phyloP scores from a whole-genome alignment of 75 land plant species.

The Adiantum capillusveneris region DNA sequence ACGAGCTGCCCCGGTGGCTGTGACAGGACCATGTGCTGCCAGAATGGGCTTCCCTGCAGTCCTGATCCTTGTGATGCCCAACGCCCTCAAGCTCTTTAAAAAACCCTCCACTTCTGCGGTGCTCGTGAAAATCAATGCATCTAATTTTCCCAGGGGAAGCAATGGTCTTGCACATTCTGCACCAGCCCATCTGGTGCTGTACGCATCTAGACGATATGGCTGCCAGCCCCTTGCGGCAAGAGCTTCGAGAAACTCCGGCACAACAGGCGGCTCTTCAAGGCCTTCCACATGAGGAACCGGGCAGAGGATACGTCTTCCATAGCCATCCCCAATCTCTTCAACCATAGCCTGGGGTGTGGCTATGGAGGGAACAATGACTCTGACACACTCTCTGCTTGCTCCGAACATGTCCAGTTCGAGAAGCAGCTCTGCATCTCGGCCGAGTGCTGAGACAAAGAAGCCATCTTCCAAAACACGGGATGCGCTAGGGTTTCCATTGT shows the following conservation, averaged over 20 bases:
- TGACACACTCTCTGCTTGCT: conserved; percentile 15
- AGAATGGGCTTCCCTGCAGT: conserved; percentile 29
- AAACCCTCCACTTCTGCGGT: conserved; percentile 70
- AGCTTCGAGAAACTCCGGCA: conserved; percentile 42
- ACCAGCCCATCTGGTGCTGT: conserved; percentile 66
- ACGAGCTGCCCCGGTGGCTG: conserved; percentile 47
- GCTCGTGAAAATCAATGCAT: conserved; percentile 71
- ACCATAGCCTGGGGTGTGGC: conserved; percentile 50
- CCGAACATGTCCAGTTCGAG: conserved; percentile 21
- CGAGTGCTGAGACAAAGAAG: conserved; percentile 51
- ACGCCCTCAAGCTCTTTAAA: conserved; percentile 37
- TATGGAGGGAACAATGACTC: conserved; percentile 36
- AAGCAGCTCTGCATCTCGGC: conserved; percentile 51
- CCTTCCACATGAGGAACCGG: conserved; percentile 46
- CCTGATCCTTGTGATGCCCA: conserved; percentile 24
- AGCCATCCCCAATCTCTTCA: conserved; percentile 41
- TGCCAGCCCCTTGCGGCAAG: conserved; percentile 40
- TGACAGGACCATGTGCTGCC: conserved; percentile 79
- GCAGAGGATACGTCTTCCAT: conserved; percentile 42
- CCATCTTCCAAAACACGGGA: conserved; percentile 14
- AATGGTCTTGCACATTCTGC: conserved; percentile 25
- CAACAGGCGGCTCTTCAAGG: conserved; percentile 59
- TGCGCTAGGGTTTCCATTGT: neutral
- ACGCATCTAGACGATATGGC: conserved; percentile 37
- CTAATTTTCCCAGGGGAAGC: conserved; percentile 17